phyloP scores from a whole-genome alignment of 179 eudicot genomes.

The Gypsophila paniculata region DNA sequence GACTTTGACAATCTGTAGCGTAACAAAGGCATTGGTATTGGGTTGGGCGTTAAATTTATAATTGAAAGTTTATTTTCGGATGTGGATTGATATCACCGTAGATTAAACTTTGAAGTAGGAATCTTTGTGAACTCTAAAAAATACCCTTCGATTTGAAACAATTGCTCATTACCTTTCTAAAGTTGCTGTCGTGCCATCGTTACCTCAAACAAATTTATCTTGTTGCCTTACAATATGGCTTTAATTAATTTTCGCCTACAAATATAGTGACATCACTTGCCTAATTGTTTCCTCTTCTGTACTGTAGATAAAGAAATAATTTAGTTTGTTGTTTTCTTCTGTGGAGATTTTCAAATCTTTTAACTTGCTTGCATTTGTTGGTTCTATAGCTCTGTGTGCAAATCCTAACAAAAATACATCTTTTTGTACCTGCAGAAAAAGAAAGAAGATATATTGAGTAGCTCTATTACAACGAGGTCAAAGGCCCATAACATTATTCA shows the following conservation, averaged over 20 bases:
- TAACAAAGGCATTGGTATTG: too few species aligned
- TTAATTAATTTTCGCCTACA: background rate
- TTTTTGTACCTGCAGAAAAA: constrained; percentile 43
- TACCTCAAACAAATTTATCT: background rate
- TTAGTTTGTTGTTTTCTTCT: background rate
- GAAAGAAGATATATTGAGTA: constrained; percentile 64
- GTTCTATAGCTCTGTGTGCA: background rate
- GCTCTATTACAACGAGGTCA: constrained; percentile 59
- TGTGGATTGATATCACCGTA: background rate
- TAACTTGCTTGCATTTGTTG: background rate
- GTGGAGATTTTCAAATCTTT: background rate
- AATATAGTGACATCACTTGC: background rate
- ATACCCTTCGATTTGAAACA: background rate
- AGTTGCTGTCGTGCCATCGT: background rate
- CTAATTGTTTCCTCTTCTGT: background rate
- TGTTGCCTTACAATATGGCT: background rate
- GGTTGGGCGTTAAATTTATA: too few species aligned
- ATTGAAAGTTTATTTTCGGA: background rate
- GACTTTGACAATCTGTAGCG: too few species aligned
- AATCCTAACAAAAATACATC: constrained; percentile 12
- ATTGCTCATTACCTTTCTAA: background rate
- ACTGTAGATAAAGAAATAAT: background rate
- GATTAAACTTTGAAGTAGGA: background rate
- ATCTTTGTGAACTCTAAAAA: background rate
- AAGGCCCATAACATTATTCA: constrained; percentile 80